phyloP scores from a whole-genome alignment of 345 rosid species.

The Heritiera littoralis region DNA sequence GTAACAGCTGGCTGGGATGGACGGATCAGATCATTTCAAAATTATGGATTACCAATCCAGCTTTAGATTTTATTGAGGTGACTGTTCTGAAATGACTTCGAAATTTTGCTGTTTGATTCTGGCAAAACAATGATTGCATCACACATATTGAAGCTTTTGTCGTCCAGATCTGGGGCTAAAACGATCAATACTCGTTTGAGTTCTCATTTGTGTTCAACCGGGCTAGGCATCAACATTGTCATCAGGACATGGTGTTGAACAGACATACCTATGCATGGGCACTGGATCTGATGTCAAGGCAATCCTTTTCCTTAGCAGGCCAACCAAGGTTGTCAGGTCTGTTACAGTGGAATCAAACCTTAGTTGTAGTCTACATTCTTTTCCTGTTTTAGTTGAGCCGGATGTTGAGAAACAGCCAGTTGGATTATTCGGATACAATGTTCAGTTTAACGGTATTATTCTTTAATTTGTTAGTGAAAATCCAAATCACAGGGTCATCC shows the following conservation, averaged over 20 bases:
- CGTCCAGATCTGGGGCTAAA: background rate
- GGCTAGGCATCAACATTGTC: background rate
- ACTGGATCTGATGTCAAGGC: slow-evolving; percentile 4
- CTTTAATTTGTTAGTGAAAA: slow-evolving; percentile 4
- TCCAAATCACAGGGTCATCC: background rate
- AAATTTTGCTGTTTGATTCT: background rate
- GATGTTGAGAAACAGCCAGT: background rate
- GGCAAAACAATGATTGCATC: slow-evolving; percentile 2
- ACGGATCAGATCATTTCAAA: slow-evolving; percentile 45
- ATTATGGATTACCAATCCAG: slow-evolving; percentile 46
- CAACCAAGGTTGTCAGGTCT: slow-evolving; percentile 11
- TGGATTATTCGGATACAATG: background rate
- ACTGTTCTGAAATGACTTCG: slow-evolving; percentile 28
- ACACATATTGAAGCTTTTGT: background rate
- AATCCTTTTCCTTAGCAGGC: background rate
- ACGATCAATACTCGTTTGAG: background rate
- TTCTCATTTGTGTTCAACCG: background rate
- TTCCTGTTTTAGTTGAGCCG: slow-evolving; percentile 1
- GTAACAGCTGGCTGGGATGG: slow-evolving; percentile 55
- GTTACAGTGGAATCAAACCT: background rate
- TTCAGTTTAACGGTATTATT: background rate
- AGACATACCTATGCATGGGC: background rate
- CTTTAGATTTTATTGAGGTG: slow-evolving; percentile 11
- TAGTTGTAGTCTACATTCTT: slow-evolving; percentile 14
- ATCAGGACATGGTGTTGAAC: background rate